Evolutionary conservation across 192 early-diverging fungal species (phyloP).

Genomic region (Pilobolus umbonatus): DNA sequence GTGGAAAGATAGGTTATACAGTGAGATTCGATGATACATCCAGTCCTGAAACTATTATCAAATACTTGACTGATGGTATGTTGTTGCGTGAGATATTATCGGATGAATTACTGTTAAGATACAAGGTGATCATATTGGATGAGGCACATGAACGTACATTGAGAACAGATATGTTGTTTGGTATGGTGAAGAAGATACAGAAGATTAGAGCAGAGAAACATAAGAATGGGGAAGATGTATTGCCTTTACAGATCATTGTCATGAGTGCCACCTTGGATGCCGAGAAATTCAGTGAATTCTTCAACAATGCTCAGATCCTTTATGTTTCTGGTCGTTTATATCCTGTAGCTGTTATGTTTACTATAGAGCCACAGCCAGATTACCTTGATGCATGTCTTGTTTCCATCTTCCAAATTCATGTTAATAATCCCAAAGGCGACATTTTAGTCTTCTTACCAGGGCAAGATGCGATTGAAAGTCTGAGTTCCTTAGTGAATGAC

Average conservation of each 20-base stretch:
- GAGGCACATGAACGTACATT: slow-evolving; percentile 98
- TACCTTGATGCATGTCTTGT: slow-evolving; percentile 88
- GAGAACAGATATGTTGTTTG: slow-evolving; percentile 95
- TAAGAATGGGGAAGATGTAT: slow-evolving; percentile 32
- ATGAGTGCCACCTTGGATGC: slow-evolving; percentile 98
- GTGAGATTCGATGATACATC: slow-evolving; percentile 96
- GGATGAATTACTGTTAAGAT: slow-evolving; percentile 70
- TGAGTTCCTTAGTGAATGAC: slow-evolving; percentile 79
- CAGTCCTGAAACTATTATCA: slow-evolving; percentile 70
- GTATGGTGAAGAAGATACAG: slow-evolving; percentile 89
- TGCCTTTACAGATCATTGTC: slow-evolving; percentile 84
- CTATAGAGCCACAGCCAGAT: slow-evolving; percentile 77
- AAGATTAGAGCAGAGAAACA: slow-evolving; percentile 50
- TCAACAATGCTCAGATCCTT: slow-evolving; percentile 79
- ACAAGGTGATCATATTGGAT: slow-evolving; percentile 88
- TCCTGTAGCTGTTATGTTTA: slow-evolving; percentile 80
- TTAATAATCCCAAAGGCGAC: slow-evolving; percentile 80
- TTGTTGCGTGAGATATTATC: slow-evolving; percentile 85
- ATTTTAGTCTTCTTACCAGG: slow-evolving; percentile 91
- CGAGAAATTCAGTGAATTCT: slow-evolving; percentile 86
- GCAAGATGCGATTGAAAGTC: slow-evolving; percentile 92
- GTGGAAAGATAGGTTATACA: slow-evolving; percentile 74
- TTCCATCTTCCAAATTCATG: slow-evolving; percentile 85
- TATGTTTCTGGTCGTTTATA: slow-evolving; percentile 89
- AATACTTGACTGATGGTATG: slow-evolving; percentile 97